Evolutionary conservation across 1,284 basidiomycete species (phyloP), one percentile per base, ranked within the genome.

Genomic region (Microbotryum scabiosae): DNA sequence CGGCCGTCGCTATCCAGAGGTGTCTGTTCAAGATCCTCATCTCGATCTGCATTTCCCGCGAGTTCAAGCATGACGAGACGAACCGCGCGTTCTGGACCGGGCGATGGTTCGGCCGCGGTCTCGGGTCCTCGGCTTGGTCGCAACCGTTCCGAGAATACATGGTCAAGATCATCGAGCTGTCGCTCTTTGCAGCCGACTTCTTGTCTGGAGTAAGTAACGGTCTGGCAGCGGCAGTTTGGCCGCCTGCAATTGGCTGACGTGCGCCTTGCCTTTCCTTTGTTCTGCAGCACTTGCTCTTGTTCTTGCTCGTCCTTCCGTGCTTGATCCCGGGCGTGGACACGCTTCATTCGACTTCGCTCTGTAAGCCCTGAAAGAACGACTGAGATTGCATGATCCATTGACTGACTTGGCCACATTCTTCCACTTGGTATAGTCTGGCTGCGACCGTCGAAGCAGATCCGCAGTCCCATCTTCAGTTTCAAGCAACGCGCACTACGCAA

Each of bases 71-170:
- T 73, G 92, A 97, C 74, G 91, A 96, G 79, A 92, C 90, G 23
- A 97, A 96, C 78, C 82, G 90, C 41, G 91, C 91, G 10, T 97
- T 91, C 91, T 97, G 92, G 92, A 93, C 90, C 47, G 91, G 92
- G 72, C 60, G 88, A 69, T 96, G 91, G 91, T 93, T 92, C 75
- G 90, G 90, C 59, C 86, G 91, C 54, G 90, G 90, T 5, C 81
- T 96, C 41, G 92, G 92, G 47, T 73, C 83, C 4, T 86, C 90
- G 75, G 88, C 85, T 49, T 86, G 92, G 82, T 90, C 88, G 21
- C 92, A 96, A 74, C 91, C 92, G 49, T 90, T 89, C 63, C 87
- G 92, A 75, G 88, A 93, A 81, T 93, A 84, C 71, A 83, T 97
- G 63, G 91, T 97, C 79, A 97, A 97, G 81, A 90, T 94, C 63